These are phyloP conservation scores for Pseudogymnoascus destructans DNA, from an alignment of 2,329 filamentous ascomycete genomes.

Conservation along the genomic window DNA sequence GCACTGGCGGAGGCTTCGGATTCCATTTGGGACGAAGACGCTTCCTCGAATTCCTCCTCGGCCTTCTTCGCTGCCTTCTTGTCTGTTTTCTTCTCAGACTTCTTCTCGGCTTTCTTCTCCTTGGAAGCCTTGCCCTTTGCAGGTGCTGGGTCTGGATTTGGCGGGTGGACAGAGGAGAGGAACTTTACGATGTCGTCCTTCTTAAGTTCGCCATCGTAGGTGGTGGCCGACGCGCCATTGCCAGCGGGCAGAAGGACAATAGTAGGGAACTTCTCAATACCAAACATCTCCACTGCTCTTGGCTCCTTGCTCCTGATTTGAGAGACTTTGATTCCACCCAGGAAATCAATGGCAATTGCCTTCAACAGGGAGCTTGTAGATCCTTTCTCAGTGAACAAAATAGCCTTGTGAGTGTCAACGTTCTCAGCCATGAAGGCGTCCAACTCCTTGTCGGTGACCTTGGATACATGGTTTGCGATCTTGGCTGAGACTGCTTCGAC, in stretches of 20 bases:
- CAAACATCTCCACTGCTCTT: slow-evolving; percentile 58
- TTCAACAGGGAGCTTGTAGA: slow-evolving; percentile 71
- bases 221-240: slow-evolving; percentile 48
- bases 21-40: slow-evolving; percentile 38
- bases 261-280: slow-evolving; percentile 64
- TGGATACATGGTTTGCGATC: slow-evolving; percentile 85
- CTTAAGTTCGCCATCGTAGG: slow-evolving; percentile 74
- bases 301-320: slow-evolving; percentile 72
- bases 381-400: slow-evolving; percentile 90
- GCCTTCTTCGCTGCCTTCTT: slow-evolving; percentile 30
- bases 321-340: slow-evolving; percentile 63
- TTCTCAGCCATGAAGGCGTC: slow-evolving; percentile 58
- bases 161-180: slow-evolving; percentile 61
- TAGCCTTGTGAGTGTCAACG: slow-evolving; percentile 63
- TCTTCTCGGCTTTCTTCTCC: slow-evolving; percentile 33
- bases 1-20: slow-evolving; percentile 35
- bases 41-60: slow-evolving; percentile 36
- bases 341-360: slow-evolving; percentile 80
- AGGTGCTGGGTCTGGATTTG: slow-evolving; percentile 64
- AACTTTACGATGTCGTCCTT: slow-evolving; percentile 74
- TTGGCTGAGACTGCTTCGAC: slow-evolving; percentile 72
- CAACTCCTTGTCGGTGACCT: slow-evolving; percentile 65
- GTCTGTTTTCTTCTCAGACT: slow-evolving; percentile 13
- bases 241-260: slow-evolving; percentile 67
- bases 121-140: slow-evolving; percentile 31